Evolutionary conservation across 1,284 basidiomycete species (phyloP), one percentile per base, ranked within the genome.

Genomic region (Entoloma clypeatum): DNA sequence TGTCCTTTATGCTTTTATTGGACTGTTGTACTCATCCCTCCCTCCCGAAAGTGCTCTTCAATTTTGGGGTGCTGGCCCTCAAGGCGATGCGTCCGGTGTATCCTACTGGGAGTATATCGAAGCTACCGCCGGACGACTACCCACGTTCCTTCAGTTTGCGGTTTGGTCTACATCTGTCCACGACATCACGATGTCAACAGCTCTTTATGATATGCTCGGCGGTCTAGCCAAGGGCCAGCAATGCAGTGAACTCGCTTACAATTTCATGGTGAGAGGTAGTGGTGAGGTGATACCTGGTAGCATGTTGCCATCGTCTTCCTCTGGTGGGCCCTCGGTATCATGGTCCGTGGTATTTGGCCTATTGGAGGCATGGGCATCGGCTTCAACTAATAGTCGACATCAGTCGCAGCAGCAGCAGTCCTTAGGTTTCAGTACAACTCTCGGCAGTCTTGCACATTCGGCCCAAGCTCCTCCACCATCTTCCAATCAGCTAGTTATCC

Each of bases 131-230:
- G 84, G 80, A 1, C 79, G 82, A 44, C 67, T 92, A 1, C 82
- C 85, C 1, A 75, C 82, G 0, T 95, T 96, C 62, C 67, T 93
- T 31, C 83, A 89, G 42, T 93, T 90, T 81, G 85, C 89, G 0
- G 79, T 93, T 6, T 86, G 84, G 85, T 85, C 83, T 1, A 85
- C 83, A 1, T 85, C 92, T 48, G 70, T 75, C 3, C 77, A 86
- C 36, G 82, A 90, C 44, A 60, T 76, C 5, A 77, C 78, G 5
- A 83, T 91, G 71, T 72, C 82, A 14, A 80, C 79, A 50, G 86
- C 91, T 0, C 68, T 93, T 44, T 94, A 90, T 61, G 86, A 92
- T 49, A 92, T 95, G 89, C 67, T 95, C 14, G 69, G 77, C 3
- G 90, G 92, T n/a, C 72, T 95, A 16, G 79, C 91, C 0, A 82